Evolutionary conservation across 2,329 filamentous ascomycete genomes (phyloP).

Genomic region (Penicillium fuscoglaucum): DNA sequence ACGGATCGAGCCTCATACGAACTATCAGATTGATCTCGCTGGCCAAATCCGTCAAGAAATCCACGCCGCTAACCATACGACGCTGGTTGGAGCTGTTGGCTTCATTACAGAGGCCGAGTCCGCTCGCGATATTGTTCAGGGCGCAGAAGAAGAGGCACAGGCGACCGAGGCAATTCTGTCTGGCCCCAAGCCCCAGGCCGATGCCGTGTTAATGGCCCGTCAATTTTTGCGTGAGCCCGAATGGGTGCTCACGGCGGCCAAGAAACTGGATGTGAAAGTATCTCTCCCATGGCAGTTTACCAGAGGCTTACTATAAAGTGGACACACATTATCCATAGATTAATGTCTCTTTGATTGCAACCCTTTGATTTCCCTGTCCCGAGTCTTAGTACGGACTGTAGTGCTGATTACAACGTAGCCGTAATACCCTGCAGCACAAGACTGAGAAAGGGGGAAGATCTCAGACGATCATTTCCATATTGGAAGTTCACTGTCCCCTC

Average conservation of each 20-base stretch:
- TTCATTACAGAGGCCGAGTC: slow-evolving; percentile 56
- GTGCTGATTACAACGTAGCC: no score
- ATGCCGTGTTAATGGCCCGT: slow-evolving; percentile 54
- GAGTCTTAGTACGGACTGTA: neutral
- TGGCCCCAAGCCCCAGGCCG: slow-evolving; percentile 38
- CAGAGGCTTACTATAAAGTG: slow-evolving; percentile 20
- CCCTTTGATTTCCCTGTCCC: neutral
- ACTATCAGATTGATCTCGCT: slow-evolving; percentile 54
- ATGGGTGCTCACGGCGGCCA: slow-evolving; percentile 55
- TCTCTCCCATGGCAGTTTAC: slow-evolving; percentile 52
- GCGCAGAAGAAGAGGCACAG: slow-evolving; percentile 32
- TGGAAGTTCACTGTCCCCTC: neutral
- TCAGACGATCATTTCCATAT: slow-evolving; percentile 1
- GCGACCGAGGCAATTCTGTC: slow-evolving; percentile 29
- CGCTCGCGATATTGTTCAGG: slow-evolving; percentile 49
- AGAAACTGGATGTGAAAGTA: slow-evolving; percentile 51
- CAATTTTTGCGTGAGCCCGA: slow-evolving; percentile 58
- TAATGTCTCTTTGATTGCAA: neutral
- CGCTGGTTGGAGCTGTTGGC: slow-evolving; percentile 55
- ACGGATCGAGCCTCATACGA: slow-evolving; percentile 46
- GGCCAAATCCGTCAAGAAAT: slow-evolving; percentile 46
- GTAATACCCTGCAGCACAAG: neutral
- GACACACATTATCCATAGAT: neutral
- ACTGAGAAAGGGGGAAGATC: neutral
- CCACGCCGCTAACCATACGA: slow-evolving; percentile 36